A percentile compares a stretch with the other conserved stretches of the same genome.
Conservation (phyloP, 441 rosid genomes). For the Jatropha multifida region DNA sequence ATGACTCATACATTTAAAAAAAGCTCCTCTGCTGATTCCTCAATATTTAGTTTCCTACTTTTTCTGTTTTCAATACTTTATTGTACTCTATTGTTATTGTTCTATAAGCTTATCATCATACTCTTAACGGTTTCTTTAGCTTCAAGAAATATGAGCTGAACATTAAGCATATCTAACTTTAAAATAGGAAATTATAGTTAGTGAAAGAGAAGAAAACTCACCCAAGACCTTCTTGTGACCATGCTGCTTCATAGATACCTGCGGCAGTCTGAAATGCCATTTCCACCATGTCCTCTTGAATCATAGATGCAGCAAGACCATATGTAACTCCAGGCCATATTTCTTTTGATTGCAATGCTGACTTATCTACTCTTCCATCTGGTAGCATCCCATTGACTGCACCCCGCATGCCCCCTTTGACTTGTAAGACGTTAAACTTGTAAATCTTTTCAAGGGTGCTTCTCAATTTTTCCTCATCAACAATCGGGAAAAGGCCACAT, state of each 20-base stretch:
- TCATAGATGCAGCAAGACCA: conserved; percentile 85
- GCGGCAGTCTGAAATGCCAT: conserved; percentile 73
- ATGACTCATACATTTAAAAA: too few species aligned
- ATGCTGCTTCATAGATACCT: conserved; percentile 71
- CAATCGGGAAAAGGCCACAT: conserved; percentile 69
- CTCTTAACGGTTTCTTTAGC: background rate
- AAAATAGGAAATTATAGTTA: background rate
- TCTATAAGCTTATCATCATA: background rate
- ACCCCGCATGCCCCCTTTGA: conserved; percentile 70
- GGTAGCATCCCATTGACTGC: conserved; percentile 94
- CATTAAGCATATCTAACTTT: background rate
- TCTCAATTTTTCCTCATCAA: conserved; percentile 54
- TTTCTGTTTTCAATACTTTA: background rate
- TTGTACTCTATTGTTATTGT: background rate
- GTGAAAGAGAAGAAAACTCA: conserved; percentile 26
- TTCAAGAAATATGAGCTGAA: background rate
- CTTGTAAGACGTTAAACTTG: conserved; percentile 71
- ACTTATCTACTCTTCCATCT: conserved; percentile 69
- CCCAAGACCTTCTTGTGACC: conserved; percentile 90
- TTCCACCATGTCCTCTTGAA: conserved; percentile 70
- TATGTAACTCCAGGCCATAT: conserved; percentile 93
- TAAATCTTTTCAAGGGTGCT: conserved; percentile 69
- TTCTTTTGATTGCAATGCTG: conserved; percentile 84
- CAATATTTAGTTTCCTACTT: background rate
- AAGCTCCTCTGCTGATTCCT: background rate